A percentile compares a stretch with the other conserved stretches of the same genome.
Conservation (phyloP, 306 rosid genomes). For the Crataegus laevigata region DNA sequence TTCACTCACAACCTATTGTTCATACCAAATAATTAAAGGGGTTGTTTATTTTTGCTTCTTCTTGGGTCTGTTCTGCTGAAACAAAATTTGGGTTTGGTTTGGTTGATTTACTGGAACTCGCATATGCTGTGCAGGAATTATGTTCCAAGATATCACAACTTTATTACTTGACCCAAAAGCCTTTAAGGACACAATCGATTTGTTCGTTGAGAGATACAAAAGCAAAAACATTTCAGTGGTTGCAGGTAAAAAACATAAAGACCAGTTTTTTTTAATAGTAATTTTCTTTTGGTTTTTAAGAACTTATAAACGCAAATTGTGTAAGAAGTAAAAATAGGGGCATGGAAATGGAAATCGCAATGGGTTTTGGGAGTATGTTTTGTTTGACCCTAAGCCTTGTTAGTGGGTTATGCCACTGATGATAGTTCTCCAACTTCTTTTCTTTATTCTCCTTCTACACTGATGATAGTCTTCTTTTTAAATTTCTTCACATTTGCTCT, state of each 20-base stretch:
- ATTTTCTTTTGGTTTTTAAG: neutral
- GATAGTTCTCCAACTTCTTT: constrained; percentile 38
- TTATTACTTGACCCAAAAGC: constrained; percentile 79
- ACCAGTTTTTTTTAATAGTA: neutral
- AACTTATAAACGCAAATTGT: no score
- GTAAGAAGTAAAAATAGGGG: no score
- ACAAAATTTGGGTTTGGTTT: neutral
- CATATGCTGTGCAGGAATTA: constrained; percentile 57
- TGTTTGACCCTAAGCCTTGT: constrained; percentile 54
- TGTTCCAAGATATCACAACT: constrained; percentile 96
- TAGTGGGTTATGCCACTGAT: constrained; percentile 73
- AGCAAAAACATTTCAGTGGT: constrained; percentile 89
- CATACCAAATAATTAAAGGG: neutral
- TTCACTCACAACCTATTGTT: neutral
- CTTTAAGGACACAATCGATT: constrained; percentile 80
- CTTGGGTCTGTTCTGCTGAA: no score
- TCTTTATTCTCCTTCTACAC: constrained; percentile 11
- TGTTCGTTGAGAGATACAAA: constrained; percentile 88
- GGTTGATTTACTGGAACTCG: constrained; percentile 8
- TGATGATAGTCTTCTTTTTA: neutral
- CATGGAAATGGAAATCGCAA: constrained; percentile 45
- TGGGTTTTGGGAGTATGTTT: constrained; percentile 46
- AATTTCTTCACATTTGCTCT: constrained; percentile 29
- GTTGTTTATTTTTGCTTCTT: neutral
- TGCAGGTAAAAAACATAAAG: constrained; percentile 56